Percentiles rank a stretch among this genome's conserved stretches.
These are phyloP conservation scores for Sporothrix globosa DNA, from an alignment of 2,329 filamentous ascomycete genomes.

Conservation along the genomic window DNA sequence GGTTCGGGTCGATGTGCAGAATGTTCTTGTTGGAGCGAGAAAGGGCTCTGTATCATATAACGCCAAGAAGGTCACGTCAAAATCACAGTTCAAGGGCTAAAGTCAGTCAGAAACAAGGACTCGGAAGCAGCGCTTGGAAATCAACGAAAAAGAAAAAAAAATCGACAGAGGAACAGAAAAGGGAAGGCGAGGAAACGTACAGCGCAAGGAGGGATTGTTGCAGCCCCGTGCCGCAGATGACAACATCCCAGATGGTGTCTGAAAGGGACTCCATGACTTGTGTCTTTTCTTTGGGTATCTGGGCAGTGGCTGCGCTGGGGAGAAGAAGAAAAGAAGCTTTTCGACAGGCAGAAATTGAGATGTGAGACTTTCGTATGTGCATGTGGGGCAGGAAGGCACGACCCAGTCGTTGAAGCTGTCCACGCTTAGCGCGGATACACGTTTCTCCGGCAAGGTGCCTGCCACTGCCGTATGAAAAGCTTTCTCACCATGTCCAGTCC, in stretches of 20 bases:
- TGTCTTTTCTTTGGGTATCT: constrained; percentile 25
- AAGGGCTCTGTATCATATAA: constrained; percentile 69
- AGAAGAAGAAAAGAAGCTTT: constrained; percentile 28
- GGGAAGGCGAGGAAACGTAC: constrained; percentile 42
- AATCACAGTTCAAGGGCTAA: constrained; percentile 50
- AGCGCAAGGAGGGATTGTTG: constrained; percentile 72
- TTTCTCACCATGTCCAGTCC: constrained; percentile 36
- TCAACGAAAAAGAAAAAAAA: constrained; percentile 40
- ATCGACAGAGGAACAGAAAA: constrained; percentile 35
- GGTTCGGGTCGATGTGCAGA: constrained; percentile 84
- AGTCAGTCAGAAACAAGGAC: constrained; percentile 69
- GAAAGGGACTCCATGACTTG: constrained; percentile 70
- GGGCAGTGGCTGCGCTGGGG: constrained; percentile 24
- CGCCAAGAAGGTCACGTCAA: not conserved
- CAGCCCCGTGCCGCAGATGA: constrained; percentile 77
- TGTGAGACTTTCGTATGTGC: not conserved
- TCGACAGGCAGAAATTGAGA: constrained; percentile 15
- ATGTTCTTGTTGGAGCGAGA: constrained; percentile 91
- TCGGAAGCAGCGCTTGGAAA: constrained; percentile 15
- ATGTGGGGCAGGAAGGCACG: constrained; percentile 6
- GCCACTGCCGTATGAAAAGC: constrained; percentile 23
- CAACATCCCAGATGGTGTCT: constrained; percentile 76
- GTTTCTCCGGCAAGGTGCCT: constrained; percentile 27
- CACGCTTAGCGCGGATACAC: constrained; percentile 13
- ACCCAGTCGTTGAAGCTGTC: not conserved